These are phyloP conservation scores for Lentinus brumalis DNA, from an alignment of 768 basidiomycete genomes.

Conservation along the genomic window DNA sequence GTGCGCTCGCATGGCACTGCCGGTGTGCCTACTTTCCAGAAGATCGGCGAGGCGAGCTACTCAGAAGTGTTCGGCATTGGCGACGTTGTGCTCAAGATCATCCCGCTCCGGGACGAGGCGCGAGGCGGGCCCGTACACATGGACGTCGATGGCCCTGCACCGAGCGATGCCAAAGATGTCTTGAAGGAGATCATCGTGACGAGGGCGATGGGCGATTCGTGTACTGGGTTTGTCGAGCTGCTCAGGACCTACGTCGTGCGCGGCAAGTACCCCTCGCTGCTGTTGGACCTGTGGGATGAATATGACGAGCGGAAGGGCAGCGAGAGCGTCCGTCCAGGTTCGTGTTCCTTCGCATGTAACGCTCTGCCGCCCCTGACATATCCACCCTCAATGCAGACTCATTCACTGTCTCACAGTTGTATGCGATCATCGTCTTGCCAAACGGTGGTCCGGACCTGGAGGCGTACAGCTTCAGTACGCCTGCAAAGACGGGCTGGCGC, in stretches of 20 bases:
- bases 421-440: slow-evolving; percentile 87
- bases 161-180: slow-evolving; percentile 73
- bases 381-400: slow-evolving; percentile 50
- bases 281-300: slow-evolving; percentile 87
- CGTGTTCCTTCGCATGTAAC: slow-evolving; percentile 18
- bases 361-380: neutral
- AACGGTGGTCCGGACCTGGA: slow-evolving; percentile 94
- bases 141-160: slow-evolving; percentile 59
- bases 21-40: slow-evolving; percentile 51
- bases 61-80: slow-evolving; percentile 95
- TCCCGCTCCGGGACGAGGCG: slow-evolving; percentile 68
- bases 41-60: slow-evolving; percentile 96
- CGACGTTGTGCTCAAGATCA: slow-evolving; percentile 87
- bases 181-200: slow-evolving; percentile 82
- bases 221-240: slow-evolving; percentile 77
- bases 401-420: slow-evolving; percentile 75
- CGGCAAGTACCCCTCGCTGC: slow-evolving; percentile 78
- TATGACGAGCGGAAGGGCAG: slow-evolving; percentile 77
- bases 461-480: slow-evolving; percentile 65
- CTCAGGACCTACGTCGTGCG: slow-evolving; percentile 84
- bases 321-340: slow-evolving; percentile 85
- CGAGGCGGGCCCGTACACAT: slow-evolving; percentile 5
- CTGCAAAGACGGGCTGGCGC: slow-evolving; percentile 69
- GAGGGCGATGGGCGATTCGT: slow-evolving; percentile 73
- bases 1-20: slow-evolving; percentile 37